phyloP scores from a whole-genome alignment of 306 rosid genomes.

The Acacia melanoxylon region DNA sequence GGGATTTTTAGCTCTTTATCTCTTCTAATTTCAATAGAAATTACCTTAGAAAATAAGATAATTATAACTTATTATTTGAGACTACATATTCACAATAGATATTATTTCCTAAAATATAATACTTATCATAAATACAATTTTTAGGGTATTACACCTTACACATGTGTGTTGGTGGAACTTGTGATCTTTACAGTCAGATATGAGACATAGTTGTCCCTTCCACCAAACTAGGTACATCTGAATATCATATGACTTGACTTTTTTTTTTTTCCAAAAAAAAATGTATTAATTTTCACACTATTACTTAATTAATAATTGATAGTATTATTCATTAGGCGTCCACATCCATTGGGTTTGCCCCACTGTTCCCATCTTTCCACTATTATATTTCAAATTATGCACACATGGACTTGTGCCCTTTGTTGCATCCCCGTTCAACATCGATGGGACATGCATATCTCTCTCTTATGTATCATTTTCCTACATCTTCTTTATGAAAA shows the following conservation, averaged over 20 bases:
- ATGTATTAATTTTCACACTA: not conserved
- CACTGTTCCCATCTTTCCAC: not conserved
- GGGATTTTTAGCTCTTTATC: too few species aligned
- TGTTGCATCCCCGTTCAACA: not conserved
- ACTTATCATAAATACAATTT: too few species aligned
- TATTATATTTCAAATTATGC: not conserved
- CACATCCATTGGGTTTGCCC: not conserved
- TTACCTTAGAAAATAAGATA: too few species aligned
- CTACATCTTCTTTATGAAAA: not conserved
- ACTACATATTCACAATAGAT: too few species aligned
- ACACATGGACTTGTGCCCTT: not conserved
- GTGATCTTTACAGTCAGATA: not conserved
- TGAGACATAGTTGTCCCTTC: not conserved
- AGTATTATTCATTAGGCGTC: not conserved
- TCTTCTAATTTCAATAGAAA: too few species aligned
- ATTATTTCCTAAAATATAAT: too few species aligned
- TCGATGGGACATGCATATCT: not conserved
- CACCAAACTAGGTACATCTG: not conserved
- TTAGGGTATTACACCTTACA: too few species aligned
- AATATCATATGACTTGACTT: not conserved
- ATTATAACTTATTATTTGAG: too few species aligned
- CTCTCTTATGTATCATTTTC: not conserved
- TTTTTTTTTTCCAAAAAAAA: not conserved
- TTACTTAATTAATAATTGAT: too few species aligned
- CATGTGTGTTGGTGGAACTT: not conserved